phyloP scores from a whole-genome alignment of 2,329 filamentous ascomycete genomes.

The Xylaria multiplex region DNA sequence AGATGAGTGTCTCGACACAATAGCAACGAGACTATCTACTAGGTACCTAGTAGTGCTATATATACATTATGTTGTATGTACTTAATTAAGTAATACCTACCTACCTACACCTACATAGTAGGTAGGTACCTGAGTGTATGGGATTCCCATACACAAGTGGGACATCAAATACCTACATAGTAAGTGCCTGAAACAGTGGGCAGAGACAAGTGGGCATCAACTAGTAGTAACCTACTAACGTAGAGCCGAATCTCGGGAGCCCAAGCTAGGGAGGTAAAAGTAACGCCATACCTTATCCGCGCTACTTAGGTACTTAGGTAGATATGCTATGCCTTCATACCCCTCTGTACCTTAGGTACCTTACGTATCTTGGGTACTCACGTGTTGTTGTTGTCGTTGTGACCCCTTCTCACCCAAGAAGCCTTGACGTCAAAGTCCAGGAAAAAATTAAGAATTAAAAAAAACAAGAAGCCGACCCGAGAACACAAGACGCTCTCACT shows the following conservation, averaged over 20 bases:
- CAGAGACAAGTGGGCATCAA: constrained; percentile 4
- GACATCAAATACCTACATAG: not conserved
- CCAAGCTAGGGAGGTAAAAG: not conserved
- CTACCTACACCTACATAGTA: no score
- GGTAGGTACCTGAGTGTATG: no score
- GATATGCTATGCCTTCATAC: not conserved
- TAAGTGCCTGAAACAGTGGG: constrained; percentile 17
- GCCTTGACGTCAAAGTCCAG: not conserved
- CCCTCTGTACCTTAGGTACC: not conserved
- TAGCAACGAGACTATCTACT: no score
- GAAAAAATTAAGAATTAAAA: no score
- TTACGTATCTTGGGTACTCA: not conserved
- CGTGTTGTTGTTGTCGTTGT: not conserved
- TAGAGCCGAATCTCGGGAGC: not conserved
- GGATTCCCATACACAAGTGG: not conserved
- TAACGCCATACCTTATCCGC: constrained; percentile 4
- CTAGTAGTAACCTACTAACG: not conserved
- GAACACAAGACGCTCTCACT: not conserved
- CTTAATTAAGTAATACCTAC: no score
- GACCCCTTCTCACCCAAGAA: not conserved
- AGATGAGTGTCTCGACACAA: no score
- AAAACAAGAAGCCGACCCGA: not conserved
- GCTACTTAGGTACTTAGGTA: not conserved
- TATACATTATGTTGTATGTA: no score
- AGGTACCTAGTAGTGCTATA: no score